Percentiles rank a stretch among this genome's conserved stretches.
Evolutionary conservation across 495 filamentous ascomycete genomes (phyloP).

Genomic region (Neurospora tetrasperma): DNA sequence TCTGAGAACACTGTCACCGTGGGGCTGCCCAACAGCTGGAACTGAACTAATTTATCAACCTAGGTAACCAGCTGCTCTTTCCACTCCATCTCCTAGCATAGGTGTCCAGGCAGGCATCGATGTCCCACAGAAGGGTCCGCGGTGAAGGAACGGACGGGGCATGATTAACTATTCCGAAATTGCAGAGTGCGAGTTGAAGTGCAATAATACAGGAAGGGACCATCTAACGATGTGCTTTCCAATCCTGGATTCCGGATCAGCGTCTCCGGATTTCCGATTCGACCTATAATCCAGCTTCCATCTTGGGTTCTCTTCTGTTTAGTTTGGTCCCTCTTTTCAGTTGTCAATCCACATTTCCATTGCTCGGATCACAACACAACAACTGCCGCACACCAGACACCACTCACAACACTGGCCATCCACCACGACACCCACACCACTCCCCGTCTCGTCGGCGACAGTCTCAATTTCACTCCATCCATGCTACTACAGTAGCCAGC

Average conservation of each 20-base stretch:
- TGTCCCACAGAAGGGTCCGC: background rate
- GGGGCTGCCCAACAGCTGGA: background rate
- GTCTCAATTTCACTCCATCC: background rate
- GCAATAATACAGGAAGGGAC: background rate
- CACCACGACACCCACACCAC: background rate
- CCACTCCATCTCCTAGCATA: background rate
- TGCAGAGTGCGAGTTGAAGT: background rate
- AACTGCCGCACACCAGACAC: background rate
- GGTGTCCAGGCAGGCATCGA: too few relatives aligned
- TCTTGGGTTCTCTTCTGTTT: background rate
- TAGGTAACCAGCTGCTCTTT: background rate
- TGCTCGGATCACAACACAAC: background rate
- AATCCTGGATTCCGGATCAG: background rate
- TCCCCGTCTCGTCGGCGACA: background rate
- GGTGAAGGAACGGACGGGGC: background rate
- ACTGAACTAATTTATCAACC: background rate
- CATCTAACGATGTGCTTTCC: background rate
- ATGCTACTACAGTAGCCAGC: background rate
- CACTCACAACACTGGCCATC: background rate
- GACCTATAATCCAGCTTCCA: background rate
- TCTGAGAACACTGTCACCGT: background rate
- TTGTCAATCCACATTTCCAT: background rate
- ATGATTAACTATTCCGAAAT: background rate
- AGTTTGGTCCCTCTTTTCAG: background rate
- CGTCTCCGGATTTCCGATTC: background rate